Percentiles rank a stretch among this genome's conserved stretches.
Evolutionary conservation across 1,284 basidiomycete species (phyloP).

Genomic region (Melanopsichium pennsylvanicum): DNA sequence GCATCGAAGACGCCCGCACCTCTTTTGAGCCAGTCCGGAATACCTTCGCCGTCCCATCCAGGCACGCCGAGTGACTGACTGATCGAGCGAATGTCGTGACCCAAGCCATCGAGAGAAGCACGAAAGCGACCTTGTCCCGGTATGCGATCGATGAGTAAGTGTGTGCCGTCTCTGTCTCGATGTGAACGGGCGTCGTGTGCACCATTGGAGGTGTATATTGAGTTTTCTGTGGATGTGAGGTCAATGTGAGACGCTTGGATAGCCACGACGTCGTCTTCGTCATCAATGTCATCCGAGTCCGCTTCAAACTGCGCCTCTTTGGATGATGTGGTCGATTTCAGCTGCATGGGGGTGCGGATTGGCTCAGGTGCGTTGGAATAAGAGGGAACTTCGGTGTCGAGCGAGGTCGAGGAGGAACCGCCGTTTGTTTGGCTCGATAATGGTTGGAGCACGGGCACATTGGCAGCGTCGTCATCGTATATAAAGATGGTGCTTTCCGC

Average conservation of each 20-base stretch:
- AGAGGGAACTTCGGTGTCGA: constrained; percentile 12
- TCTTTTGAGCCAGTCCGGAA: constrained; percentile 66
- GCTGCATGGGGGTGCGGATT: constrained; percentile 19
- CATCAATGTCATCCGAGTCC: constrained; percentile 62
- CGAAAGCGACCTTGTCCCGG: constrained; percentile 23
- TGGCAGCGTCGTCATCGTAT: constrained; percentile 14
- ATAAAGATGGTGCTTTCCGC: constrained; percentile 11
- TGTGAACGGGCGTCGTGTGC: constrained; percentile 3
- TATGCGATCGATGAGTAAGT: constrained; percentile 35
- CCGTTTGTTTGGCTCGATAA: background rate
- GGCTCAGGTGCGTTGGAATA: constrained; percentile 13
- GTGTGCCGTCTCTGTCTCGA: constrained; percentile 25
- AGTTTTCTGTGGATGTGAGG: background rate
- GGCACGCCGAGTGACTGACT: constrained; percentile 43
- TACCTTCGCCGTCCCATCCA: constrained; percentile 68
- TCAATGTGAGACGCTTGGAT: constrained; percentile 39
- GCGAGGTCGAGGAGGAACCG: background rate
- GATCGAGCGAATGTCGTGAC: constrained; percentile 52
- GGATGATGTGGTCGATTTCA: constrained; percentile 58
- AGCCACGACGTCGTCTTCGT: constrained; percentile 28
- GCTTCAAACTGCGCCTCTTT: constrained; percentile 66
- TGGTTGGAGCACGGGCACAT: background rate
- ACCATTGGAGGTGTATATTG: constrained; percentile 8
- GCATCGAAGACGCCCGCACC: constrained; percentile 84
- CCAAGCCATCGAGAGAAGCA: constrained; percentile 49